Conservation (phyloP, 108 stramenopile genomes). For the Pseudonitzschia delicatissima region DNA sequence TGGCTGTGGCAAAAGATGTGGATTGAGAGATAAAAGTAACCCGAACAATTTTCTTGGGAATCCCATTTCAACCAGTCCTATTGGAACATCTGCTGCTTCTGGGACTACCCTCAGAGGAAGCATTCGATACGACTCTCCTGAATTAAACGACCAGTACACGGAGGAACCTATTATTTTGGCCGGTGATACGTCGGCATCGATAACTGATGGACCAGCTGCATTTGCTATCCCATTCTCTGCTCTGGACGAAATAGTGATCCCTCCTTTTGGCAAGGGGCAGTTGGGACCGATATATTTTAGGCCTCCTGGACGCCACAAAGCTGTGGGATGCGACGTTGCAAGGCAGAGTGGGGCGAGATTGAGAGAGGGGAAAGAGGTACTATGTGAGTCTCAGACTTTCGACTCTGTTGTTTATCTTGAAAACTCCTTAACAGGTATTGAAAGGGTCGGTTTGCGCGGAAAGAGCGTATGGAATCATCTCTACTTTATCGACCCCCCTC, state of each 20-base stretch:
- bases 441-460: conserved; percentile 61
- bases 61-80: conserved; percentile 37
- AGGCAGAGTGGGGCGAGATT: conserved; percentile 15
- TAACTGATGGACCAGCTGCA: conserved; percentile 42
- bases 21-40: conserved; percentile 35
- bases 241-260: conserved; percentile 65
- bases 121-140: conserved; percentile 13
- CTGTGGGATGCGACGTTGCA: conserved; percentile 32
- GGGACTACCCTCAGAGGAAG: conserved; percentile 46
- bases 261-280: conserved; percentile 64
- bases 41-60: conserved; percentile 8
- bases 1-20: conserved; percentile 74
- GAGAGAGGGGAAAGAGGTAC: conserved; percentile 10
- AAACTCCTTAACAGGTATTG: conserved; percentile 81
- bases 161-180: conserved; percentile 29
- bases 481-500: conserved; percentile 59
- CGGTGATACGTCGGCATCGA: conserved; percentile 26
- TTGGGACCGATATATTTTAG: conserved; percentile 79
- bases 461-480: conserved; percentile 58
- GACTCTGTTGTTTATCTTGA: conserved; percentile 61
- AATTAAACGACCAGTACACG: conserved; percentile 3
- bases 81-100: conserved; percentile 70
- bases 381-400: conserved; percentile 40
- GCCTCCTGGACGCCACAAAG: conserved; percentile 49
- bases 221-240: conserved; percentile 62